These are phyloP conservation scores for Rhizophora apiculata DNA, from an alignment of 345 rosid species.

Conservation along the genomic window DNA sequence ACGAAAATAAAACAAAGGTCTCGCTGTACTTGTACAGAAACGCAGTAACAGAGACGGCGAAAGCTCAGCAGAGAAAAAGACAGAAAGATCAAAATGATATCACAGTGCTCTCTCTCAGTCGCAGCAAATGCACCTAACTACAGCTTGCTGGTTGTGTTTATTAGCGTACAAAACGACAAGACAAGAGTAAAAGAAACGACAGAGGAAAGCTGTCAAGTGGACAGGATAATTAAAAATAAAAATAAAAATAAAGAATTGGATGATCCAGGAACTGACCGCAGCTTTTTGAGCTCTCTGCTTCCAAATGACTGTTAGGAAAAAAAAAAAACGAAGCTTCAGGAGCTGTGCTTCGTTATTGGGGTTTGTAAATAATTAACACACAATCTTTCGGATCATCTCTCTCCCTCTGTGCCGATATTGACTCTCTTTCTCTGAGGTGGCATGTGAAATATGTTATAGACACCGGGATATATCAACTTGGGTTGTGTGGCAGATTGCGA, in stretches of 20 bases:
- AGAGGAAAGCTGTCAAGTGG: neutral
- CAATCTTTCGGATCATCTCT: slow-evolving; percentile 11
- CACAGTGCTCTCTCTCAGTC: too few species aligned
- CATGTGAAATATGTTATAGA: neutral
- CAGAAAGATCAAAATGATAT: too few species aligned
- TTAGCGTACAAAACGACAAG: neutral
- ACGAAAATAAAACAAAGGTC: too few species aligned
- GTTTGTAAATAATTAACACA: too few species aligned
- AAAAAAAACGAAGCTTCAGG: neutral
- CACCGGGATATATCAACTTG: too few species aligned
- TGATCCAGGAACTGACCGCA: slow-evolving; percentile 2
- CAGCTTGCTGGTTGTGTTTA: neutral
- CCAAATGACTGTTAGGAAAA: neutral
- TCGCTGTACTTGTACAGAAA: too few species aligned
- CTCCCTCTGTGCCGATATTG: neutral
- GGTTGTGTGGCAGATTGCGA: slow-evolving; percentile 12
- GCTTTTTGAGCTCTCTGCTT: slow-evolving; percentile 2
- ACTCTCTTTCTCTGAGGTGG: neutral
- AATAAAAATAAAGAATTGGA: too few species aligned
- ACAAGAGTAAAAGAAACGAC: neutral
- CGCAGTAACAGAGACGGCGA: too few species aligned
- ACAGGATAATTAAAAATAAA: too few species aligned
- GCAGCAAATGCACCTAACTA: too few species aligned
- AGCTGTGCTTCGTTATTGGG: too few species aligned
- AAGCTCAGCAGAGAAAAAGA: too few species aligned